A percentile compares a stretch with the other conserved stretches of the same genome.
These are phyloP conservation scores for Lipomyces yarrowii DNA, from an alignment of 1,139 yeast genomes.

Conservation along the genomic window DNA sequence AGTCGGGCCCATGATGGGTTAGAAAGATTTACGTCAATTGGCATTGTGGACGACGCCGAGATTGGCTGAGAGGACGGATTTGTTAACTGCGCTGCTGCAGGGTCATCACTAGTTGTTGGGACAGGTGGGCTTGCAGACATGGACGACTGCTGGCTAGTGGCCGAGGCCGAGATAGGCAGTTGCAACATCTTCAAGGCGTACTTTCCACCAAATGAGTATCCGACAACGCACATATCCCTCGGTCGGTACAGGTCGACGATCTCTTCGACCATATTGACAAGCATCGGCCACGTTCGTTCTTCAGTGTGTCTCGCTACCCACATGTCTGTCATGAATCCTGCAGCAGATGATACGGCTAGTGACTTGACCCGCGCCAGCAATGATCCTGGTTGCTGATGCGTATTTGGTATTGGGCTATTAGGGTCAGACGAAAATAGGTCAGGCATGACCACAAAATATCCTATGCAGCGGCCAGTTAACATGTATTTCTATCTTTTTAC, in stretches of 20 bases:
- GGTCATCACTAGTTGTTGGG: background rate
- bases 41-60: conserved; percentile 4
- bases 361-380: conserved; percentile 38
- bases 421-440: conserved; percentile 44
- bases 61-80: conserved; percentile 2
- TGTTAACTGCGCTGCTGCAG: background rate
- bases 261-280: conserved; percentile 42
- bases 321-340: conserved; percentile 45
- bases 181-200: conserved; percentile 41
- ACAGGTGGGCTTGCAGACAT: background rate
- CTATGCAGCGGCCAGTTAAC: conserved; percentile 17
- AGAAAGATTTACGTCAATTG: conserved; percentile 2
- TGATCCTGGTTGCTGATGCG: background rate
- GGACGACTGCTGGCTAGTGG: conserved; percentile 25
- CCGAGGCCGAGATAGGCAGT: conserved; percentile 32
- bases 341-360: conserved; percentile 41
- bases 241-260: conserved; percentile 44
- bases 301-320: conserved; percentile 48
- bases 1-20: conserved; percentile 29
- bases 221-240: conserved; percentile 41
- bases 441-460: conserved; percentile 41
- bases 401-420: conserved; percentile 33
- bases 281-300: conserved; percentile 40
- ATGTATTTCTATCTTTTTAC: too few relatives aligned
- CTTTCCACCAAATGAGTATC: conserved; percentile 48